Evolutionary conservation across 495 filamentous ascomycete species (phyloP).

Genomic region (Aspergillus egyptiacus): DNA sequence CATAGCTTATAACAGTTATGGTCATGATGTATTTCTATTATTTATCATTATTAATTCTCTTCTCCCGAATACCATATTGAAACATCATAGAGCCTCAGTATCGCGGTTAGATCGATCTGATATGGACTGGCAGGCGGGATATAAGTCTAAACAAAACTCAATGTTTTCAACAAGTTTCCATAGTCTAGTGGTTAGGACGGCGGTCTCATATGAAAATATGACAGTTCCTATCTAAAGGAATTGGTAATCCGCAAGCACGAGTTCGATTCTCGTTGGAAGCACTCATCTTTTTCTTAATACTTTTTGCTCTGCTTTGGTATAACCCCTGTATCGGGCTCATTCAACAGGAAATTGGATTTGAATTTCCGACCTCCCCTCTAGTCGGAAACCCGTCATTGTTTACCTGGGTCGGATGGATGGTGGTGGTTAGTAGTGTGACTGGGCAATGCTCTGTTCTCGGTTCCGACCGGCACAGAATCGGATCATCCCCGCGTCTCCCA

Average conservation of each 20-base stretch:
- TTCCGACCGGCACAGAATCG: not conserved
- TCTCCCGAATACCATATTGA: too few relatives aligned
- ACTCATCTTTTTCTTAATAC: constrained; percentile 4
- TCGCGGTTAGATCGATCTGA: not conserved
- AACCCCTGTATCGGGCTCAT: not conserved
- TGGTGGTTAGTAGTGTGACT: too few relatives aligned
- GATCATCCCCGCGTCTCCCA: not conserved
- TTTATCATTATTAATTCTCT: too few relatives aligned
- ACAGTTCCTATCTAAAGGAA: constrained; percentile 13
- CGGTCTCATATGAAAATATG: constrained; percentile 16
- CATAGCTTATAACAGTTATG: too few relatives aligned
- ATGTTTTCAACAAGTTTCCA: constrained; percentile 4
- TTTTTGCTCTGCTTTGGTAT: too few relatives aligned
- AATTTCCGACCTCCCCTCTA: too few relatives aligned
- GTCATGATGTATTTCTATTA: too few relatives aligned
- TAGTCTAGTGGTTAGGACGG: constrained; percentile 17
- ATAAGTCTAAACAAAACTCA: not conserved
- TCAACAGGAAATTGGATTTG: too few relatives aligned
- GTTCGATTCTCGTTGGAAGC: constrained; percentile 18
- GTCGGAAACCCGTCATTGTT: too few relatives aligned
- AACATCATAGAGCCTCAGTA: too few relatives aligned
- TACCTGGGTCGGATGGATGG: too few relatives aligned
- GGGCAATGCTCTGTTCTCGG: too few relatives aligned
- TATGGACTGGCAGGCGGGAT: not conserved
- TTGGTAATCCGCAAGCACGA: constrained; percentile 16